Base-by-base conservation (phyloP, 768 basidiomycete species). In the Glaciozyma martinii region DNA sequence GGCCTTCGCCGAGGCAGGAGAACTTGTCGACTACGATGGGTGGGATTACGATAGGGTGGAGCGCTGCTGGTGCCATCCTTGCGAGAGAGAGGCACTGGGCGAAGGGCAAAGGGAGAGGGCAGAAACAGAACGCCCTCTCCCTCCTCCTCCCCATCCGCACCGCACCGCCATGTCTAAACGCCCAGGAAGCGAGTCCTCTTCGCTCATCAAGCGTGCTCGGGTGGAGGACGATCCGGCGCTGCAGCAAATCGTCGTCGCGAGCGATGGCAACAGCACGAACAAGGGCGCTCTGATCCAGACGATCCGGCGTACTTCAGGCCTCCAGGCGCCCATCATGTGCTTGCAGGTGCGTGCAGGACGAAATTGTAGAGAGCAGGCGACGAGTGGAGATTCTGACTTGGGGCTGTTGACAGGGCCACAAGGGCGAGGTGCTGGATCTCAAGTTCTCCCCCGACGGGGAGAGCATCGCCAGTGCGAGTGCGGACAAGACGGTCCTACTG, bases 381-480 rank as follows among this genome's bases (percentile, higher is more conserved):
- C 7, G 16, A 21, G 29, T 21, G 25, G 29, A 50, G 33, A 12
- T 56, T 37, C 29, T 52, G 33, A 46, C 21, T 29, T 27, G 16
- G 12, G 30, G 46, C 59, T 53, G 55, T 29, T 29, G 33, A 13
- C 57, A n/a, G 56, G 70, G 27, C 21, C 37, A 29, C 52, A 49
- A 88, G 86, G 85, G 81, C 12, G 95, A 99, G 79, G 89, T 97
- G 67, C 69, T 93, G 68, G 88, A 88, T 71, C 90, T 91, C 79
- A 83, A 90, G 71, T 98, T 98, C 75, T 90, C 94, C 73, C 90
- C 92, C 19, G 87, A 87, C 3, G 95, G 95, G 6, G 87, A 93
- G 76, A 89, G 89, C 70, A 85, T 98, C 63, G 95, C 94, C 47
- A 91, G 91, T 13, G 90, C 87, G 74, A 92, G 90, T 19, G 82